These are phyloP conservation scores for Monsonia emarginata DNA, from an alignment of 441 rosid genomes.

Conservation along the genomic window DNA sequence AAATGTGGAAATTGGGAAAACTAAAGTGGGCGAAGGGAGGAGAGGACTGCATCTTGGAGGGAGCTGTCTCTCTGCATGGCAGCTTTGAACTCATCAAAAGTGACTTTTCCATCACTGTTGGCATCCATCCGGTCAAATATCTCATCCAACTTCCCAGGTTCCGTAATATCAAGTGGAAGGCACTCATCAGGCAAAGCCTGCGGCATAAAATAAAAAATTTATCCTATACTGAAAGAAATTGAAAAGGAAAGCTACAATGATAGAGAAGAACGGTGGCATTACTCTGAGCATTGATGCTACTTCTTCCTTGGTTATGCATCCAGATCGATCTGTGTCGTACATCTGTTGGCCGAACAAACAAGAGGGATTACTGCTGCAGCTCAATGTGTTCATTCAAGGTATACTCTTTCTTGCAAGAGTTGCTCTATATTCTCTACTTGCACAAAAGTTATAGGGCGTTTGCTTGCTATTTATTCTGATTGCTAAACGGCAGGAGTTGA, in stretches of 20 bases:
- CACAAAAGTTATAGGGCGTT: neutral
- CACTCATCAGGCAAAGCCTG: conserved; percentile 74
- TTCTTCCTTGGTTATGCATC: conserved; percentile 67
- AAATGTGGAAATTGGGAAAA: neutral
- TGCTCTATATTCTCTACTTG: neutral
- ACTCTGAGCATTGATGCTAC: conserved; percentile 64
- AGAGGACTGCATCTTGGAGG: conserved; percentile 49
- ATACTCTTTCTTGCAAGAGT: conserved; percentile 1
- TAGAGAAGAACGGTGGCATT: conserved; percentile 14
- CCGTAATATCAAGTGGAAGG: conserved; percentile 51
- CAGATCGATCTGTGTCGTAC: conserved; percentile 62
- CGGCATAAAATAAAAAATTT: neutral
- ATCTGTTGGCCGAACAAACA: conserved; percentile 27
- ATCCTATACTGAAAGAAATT: neutral
- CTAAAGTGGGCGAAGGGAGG: conserved; percentile 51
- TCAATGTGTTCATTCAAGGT: neutral
- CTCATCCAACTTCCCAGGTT: conserved; percentile 61
- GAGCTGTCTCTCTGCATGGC: conserved; percentile 69
- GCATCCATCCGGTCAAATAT: conserved; percentile 65
- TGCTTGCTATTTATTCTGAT: neutral
- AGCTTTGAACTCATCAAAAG: conserved; percentile 66
- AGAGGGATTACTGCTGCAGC: neutral
- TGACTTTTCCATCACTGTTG: conserved; percentile 57
- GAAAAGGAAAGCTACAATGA: neutral
- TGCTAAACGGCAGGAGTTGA: neutral